Percentiles rank a stretch among this genome's conserved stretches.
phyloP scores from a whole-genome alignment of 805 yeast genomes.

The Saturnispora diversa region DNA sequence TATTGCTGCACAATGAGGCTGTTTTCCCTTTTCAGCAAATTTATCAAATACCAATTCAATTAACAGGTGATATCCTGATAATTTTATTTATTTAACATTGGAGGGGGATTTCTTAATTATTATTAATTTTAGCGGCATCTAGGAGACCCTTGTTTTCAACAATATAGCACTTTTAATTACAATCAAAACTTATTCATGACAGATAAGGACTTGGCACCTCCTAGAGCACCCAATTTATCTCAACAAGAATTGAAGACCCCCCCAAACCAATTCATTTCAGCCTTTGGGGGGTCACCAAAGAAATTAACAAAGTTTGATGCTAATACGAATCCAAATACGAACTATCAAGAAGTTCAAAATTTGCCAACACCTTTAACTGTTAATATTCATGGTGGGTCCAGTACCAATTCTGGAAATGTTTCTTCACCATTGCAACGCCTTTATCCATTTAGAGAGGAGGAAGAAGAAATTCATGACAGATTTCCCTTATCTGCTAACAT shows the following conservation, averaged over 20 bases:
- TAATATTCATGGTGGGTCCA: not conserved
- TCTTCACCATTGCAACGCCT: not conserved
- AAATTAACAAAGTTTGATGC: not conserved
- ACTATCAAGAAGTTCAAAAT: slow-evolving; percentile 16
- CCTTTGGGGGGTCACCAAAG: not conserved
- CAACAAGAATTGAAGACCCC: slow-evolving; percentile 10
- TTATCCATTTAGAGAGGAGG: slow-evolving; percentile 5
- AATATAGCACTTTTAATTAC: too few species aligned
- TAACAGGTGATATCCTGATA: too few species aligned
- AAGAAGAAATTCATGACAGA: not conserved
- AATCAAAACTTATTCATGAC: too few species aligned
- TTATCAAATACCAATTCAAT: too few species aligned
- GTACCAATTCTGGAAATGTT: not conserved
- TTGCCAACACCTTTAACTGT: slow-evolving; percentile 21
- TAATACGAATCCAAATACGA: not conserved
- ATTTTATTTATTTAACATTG: too few species aligned
- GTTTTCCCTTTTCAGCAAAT: too few species aligned
- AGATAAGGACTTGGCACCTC: too few species aligned
- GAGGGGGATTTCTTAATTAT: too few species aligned
- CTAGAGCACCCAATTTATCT: not conserved
- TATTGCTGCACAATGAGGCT: too few species aligned
- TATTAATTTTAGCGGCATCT: too few species aligned
- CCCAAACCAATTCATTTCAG: slow-evolving; percentile 4
- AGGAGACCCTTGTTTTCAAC: too few species aligned
- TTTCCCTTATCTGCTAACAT: too few species aligned